Conservation (phyloP, 306 rosid species). For the Citrullus amarus region DNA sequence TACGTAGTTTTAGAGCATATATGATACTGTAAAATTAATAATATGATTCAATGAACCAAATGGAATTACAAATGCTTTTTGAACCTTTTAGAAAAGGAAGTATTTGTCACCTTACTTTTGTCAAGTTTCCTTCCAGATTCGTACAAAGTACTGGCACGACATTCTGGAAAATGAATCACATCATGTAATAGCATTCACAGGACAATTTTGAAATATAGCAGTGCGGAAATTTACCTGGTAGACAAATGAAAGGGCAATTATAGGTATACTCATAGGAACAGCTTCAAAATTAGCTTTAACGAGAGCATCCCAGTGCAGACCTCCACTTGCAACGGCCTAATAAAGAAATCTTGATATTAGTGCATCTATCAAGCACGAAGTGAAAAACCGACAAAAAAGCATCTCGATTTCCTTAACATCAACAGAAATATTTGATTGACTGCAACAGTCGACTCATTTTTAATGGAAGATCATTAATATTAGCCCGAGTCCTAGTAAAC, state of each 20-base stretch:
- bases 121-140: slow-evolving; percentile 70
- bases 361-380: not conserved
- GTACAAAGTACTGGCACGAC: slow-evolving; percentile 80
- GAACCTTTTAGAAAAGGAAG: not conserved
- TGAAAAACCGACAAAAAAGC: not conserved
- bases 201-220: slow-evolving; percentile 11
- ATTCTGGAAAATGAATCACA: slow-evolving; percentile 42
- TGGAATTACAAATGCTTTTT: not conserved
- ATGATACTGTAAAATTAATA: not conserved
- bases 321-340: slow-evolving; percentile 75
- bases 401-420: not conserved
- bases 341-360: slow-evolving; percentile 2
- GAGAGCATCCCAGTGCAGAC: slow-evolving; percentile 60
- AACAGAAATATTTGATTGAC: not conserved
- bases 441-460: not conserved
- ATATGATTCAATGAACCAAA: not conserved
- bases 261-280: slow-evolving; percentile 76
- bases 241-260: slow-evolving; percentile 71
- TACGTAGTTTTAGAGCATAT: not conserved
- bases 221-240: slow-evolving; percentile 49
- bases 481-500: not conserved
- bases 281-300: slow-evolving; percentile 71
- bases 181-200: slow-evolving; percentile 8
- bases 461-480: not conserved
- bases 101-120: slow-evolving; percentile 68